Base-by-base conservation (phyloP, 2,329 filamentous ascomycete species). In the Epichloe glyceriae region DNA sequence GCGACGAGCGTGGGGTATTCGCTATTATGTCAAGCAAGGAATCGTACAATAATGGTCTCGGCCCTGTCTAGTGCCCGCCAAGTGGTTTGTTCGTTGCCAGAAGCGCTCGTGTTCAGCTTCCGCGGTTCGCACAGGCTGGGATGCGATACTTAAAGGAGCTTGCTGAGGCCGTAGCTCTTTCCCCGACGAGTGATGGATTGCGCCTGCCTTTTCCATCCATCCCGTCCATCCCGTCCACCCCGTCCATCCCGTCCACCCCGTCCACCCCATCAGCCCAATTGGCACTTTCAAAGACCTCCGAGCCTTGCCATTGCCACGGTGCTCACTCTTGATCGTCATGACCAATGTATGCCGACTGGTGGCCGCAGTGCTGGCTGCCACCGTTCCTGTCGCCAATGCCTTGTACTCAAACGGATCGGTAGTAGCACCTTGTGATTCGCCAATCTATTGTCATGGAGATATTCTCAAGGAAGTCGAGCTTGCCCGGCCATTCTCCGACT, bases 401-500 rank as follows among this genome's bases (percentile, higher is more conserved):
- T 63, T 85, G 19, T 84, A 78, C 62, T 68, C 70, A 56, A 80
- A 84, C 63, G 81, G 79, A 56, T 75, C 74, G 3, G 68, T 80
- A 40, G 72, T 76, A 52, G 78, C 81, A 3, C 81, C 82, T 1
- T 86, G 82, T 65, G 78, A 84, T 61, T 85, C 81, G 8, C 75
- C 79, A 15, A 70, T 85, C 19, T 86, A 85, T 65, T 86, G 82
- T 61, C 73, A 80, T 55, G 82, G 82, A 46, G 77, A 83, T 0
- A 71, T 85, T 12, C 70, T 86, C 3, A 70, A 73, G 53, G 71
- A 79, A 54, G 75, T 86, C 46, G 74, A 85, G 66, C 69, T 85
- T 10, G 82, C 82, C 2, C 70, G 68, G 22, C 81, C 81, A 0
- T 85, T 85, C 56, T 65, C 70, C 14, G 82, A 85, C 65, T 85